These are phyloP conservation scores for Vanrija sp. DNA, from an alignment of 1,284 basidiomycete genomes.

Conservation along the genomic window DNA sequence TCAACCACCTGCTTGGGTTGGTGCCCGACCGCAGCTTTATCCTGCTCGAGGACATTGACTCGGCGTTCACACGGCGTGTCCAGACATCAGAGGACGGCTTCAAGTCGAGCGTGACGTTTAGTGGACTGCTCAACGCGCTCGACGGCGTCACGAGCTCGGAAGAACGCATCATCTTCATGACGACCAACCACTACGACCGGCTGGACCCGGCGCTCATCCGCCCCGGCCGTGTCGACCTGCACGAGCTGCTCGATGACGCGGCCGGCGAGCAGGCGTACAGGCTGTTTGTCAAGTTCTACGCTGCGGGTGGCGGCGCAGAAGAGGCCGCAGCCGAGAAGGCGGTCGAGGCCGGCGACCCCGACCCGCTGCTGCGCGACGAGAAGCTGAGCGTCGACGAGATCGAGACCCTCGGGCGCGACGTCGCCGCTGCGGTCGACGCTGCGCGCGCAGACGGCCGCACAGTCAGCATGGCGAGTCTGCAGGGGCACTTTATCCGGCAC, in stretches of 20 bases:
- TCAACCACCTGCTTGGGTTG: slow-evolving; percentile 89
- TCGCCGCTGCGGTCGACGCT: slow-evolving; percentile 56
- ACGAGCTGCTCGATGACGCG: slow-evolving; percentile 82
- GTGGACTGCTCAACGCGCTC: slow-evolving; percentile 92
- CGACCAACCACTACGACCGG: slow-evolving; percentile 79
- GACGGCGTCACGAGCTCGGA: slow-evolving; percentile 97
- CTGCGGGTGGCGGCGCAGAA: slow-evolving; percentile 3
- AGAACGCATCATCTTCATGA: slow-evolving; percentile 98
- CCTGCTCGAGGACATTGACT: slow-evolving; percentile 95
- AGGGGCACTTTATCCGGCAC: slow-evolving; percentile 85
- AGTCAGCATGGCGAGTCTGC: slow-evolving; percentile 89
- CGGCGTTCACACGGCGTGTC: slow-evolving; percentile 90
- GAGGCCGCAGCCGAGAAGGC: slow-evolving; percentile 8
- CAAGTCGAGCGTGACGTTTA: slow-evolving; percentile 93
- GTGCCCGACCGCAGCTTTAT: slow-evolving; percentile 89
- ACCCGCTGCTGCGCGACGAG: slow-evolving; percentile 10
- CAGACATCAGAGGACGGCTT: slow-evolving; percentile 90
- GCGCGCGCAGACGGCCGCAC: slow-evolving; percentile 54
- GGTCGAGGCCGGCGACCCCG: not conserved
- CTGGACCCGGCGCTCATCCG: slow-evolving; percentile 81
- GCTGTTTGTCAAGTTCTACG: slow-evolving; percentile 83
- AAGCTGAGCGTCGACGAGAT: slow-evolving; percentile 50
- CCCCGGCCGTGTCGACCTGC: slow-evolving; percentile 88
- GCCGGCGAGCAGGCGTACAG: slow-evolving; percentile 71
- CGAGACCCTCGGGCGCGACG: slow-evolving; percentile 54